A percentile compares a stretch with the other conserved stretches of the same genome.
These are phyloP conservation scores for Chernovozyma sophiae-reginae DNA, from an alignment of 1,139 yeast species.

Conservation along the genomic window DNA sequence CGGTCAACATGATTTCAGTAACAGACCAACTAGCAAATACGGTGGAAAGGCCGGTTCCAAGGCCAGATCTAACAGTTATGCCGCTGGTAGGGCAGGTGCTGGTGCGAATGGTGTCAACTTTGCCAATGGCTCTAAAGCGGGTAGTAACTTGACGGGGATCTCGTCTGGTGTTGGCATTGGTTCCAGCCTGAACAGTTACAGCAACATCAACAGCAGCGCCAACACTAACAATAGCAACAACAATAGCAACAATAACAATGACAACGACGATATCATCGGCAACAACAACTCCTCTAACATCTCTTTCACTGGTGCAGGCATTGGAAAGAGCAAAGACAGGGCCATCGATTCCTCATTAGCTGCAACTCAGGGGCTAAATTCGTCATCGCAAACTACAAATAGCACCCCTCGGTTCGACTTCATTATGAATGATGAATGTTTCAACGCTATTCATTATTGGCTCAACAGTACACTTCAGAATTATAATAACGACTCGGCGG, in stretches of 20 bases:
- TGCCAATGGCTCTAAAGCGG: too few relatives aligned
- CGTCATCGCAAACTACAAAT: not conserved
- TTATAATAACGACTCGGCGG: slow-evolving; percentile 10
- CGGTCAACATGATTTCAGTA: not conserved
- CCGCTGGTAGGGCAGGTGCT: too few relatives aligned
- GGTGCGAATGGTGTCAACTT: too few relatives aligned
- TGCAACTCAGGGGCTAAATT: not conserved
- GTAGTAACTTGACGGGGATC: too few relatives aligned
- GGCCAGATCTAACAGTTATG: not conserved
- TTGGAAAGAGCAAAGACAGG: not conserved
- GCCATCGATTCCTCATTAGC: not conserved
- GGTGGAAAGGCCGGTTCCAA: not conserved
- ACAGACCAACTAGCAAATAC: not conserved
- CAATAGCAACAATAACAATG: slow-evolving; percentile 11
- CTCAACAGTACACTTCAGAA: slow-evolving; percentile 22
- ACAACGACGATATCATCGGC: too few relatives aligned
- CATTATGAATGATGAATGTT: slow-evolving; percentile 40
- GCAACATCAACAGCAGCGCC: not conserved
- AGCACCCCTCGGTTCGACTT: slow-evolving; percentile 20
- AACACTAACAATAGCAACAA: slow-evolving; percentile 4
- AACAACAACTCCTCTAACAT: too few relatives aligned
- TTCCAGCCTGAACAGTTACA: not conserved
- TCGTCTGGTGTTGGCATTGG: too few relatives aligned
- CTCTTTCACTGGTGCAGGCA: slow-evolving; percentile 2
- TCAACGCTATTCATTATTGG: slow-evolving; percentile 38